A percentile compares a stretch with the other conserved stretches of the same genome.
These are phyloP conservation scores for Inga laurina DNA, from an alignment of 306 rosid species.

Conservation along the genomic window DNA sequence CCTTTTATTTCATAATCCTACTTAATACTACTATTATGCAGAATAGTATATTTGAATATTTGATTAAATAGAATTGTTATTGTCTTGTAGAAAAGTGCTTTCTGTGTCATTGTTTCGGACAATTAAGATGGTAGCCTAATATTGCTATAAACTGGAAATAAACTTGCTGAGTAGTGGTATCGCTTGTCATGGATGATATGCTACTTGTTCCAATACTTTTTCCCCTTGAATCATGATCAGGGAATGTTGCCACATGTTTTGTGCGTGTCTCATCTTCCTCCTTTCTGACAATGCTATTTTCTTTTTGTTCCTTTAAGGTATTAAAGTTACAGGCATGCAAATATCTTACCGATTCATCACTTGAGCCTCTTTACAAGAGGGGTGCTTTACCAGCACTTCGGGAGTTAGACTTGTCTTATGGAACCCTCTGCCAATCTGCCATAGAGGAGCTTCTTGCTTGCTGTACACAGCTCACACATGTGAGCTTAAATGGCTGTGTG, in stretches of 20 bases:
- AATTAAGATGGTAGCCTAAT: not conserved
- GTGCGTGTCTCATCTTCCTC: not conserved
- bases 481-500: slow-evolving; percentile 91
- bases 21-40: not conserved
- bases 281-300: slow-evolving; percentile 10
- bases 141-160: not conserved
- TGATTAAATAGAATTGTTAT: not conserved
- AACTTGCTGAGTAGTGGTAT: not conserved
- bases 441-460: slow-evolving; percentile 86
- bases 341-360: slow-evolving; percentile 65
- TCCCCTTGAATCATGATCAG: not conserved
- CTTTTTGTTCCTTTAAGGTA: slow-evolving; percentile 51
- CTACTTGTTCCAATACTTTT: not conserved
- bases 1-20: not conserved
- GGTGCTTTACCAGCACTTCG: slow-evolving; percentile 85
- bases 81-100: not conserved
- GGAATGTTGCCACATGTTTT: not conserved
- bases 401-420: slow-evolving; percentile 84
- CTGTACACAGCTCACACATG: slow-evolving; percentile 73
- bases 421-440: slow-evolving; percentile 77
- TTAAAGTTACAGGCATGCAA: slow-evolving; percentile 89
- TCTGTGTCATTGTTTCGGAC: not conserved
- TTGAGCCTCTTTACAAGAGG: slow-evolving; percentile 84
- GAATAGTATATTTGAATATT: not conserved
- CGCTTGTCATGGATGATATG: not conserved